phyloP scores from a whole-genome alignment of 2,329 filamentous ascomycete species.

The Grosmannia huntii region DNA sequence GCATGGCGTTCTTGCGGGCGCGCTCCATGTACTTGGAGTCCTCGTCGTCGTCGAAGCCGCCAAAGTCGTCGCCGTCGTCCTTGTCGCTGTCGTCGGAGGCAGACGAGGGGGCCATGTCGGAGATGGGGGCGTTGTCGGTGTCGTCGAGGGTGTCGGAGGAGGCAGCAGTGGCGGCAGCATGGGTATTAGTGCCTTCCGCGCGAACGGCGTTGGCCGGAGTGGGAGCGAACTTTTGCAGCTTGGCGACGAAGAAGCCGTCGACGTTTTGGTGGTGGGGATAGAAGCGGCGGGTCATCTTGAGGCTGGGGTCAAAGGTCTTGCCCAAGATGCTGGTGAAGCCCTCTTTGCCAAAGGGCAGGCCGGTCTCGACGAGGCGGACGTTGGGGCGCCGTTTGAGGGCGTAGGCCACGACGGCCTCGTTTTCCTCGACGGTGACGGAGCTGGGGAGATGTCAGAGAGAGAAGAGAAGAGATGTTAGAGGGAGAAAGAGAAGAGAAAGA shows the following conservation, averaged over 20 bases:
- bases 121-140: background rate
- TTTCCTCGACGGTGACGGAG: slow-evolving; percentile 22
- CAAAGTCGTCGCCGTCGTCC: slow-evolving; percentile 36
- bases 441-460: background rate
- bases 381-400: slow-evolving; percentile 85
- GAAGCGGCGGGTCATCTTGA: slow-evolving; percentile 74
- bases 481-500: too few species aligned
- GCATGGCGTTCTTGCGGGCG: slow-evolving; percentile 60
- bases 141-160: too few species aligned
- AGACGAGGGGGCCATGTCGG: background rate
- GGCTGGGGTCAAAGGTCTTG: slow-evolving; percentile 77
- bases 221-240: slow-evolving; percentile 84
- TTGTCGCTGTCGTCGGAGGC: slow-evolving; percentile 15
- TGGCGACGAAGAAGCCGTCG: slow-evolving; percentile 91
- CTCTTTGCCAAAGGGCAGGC: slow-evolving; percentile 78
- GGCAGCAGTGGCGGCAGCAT: background rate
- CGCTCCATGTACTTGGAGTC: slow-evolving; percentile 60
- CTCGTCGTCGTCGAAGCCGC: slow-evolving; percentile 61
- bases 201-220: slow-evolving; percentile 47
- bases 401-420: slow-evolving; percentile 89
- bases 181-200: slow-evolving; percentile 1
- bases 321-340: slow-evolving; percentile 85
- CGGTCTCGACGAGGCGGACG: slow-evolving; percentile 83
- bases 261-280: slow-evolving; percentile 75
- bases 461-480: too few species aligned